A percentile compares a stretch with the other conserved stretches of the same genome.
Evolutionary conservation across 345 rosid genomes (phyloP).

Genomic region (Pistacia atlantica): DNA sequence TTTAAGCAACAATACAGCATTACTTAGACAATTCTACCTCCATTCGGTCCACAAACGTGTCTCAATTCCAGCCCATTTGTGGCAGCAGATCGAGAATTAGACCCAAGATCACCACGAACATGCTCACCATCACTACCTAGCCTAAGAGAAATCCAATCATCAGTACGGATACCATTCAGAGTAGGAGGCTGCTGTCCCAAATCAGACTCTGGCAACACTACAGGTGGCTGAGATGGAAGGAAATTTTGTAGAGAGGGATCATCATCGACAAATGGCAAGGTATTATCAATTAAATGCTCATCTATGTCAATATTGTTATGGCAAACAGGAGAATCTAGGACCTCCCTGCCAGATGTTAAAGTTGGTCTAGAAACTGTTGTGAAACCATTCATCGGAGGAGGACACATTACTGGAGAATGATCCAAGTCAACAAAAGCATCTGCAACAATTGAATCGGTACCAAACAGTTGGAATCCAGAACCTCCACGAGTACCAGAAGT

Average conservation of each 20-base stretch:
- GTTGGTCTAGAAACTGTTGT: slow-evolving; percentile 13
- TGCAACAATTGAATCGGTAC: slow-evolving; percentile 30
- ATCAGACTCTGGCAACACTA: slow-evolving; percentile 9
- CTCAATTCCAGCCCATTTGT: slow-evolving; percentile 19
- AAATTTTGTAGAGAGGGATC: slow-evolving; percentile 34
- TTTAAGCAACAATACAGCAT: slow-evolving; percentile 12
- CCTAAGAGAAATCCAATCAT: slow-evolving; percentile 41
- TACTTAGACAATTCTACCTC: slow-evolving; percentile 23
- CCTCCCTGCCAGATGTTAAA: slow-evolving; percentile 5
- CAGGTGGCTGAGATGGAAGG: slow-evolving; percentile 28
- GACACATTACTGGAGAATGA: slow-evolving; percentile 10
- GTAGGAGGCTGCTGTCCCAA: slow-evolving; percentile 12
- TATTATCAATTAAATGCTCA: slow-evolving; percentile 35
- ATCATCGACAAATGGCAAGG: slow-evolving; percentile 25
- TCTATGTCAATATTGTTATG: slow-evolving; percentile 5
- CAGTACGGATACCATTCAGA: slow-evolving; percentile 18
- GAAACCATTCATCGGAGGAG: slow-evolving; percentile 26
- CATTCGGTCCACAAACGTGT: slow-evolving; percentile 7
- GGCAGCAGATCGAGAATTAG: slow-evolving; percentile 8
- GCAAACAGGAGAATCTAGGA: slow-evolving; percentile 26
- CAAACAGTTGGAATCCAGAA: slow-evolving; percentile 33
- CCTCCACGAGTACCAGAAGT: slow-evolving; percentile 18
- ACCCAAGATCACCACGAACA: background rate
- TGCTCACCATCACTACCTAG: slow-evolving; percentile 16
- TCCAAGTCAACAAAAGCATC: slow-evolving; percentile 28